Base-by-base conservation (phyloP, 495 filamentous ascomycete genomes). In the Glarea lozoyensis region DNA sequence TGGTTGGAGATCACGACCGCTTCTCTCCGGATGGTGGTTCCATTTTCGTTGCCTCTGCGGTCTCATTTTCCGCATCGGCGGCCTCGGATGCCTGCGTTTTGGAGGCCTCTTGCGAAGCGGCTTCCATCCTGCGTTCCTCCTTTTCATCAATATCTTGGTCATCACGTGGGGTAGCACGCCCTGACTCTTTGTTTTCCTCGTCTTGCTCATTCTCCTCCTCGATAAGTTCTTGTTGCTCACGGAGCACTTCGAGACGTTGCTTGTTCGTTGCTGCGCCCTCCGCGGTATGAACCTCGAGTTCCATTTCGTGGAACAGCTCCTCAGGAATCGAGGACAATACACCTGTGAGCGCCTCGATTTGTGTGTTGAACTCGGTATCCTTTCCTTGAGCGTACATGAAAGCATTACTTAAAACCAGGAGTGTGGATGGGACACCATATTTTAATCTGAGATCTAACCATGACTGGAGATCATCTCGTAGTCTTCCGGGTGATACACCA, bases 241-340 rank as follows among this genome's bases (percentile, higher is more conserved):
- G 93, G 55, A 99, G 74, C 6, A 99, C 92, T 72, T 99, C 92
- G n/a, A 99, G 78, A 57, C 92, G 83, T 68, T 99, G 92, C 71
- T 89, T 94, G 75, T 99, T 99, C 42, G 93, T 99, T 38, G 92
- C 93, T 10, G 89, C 92, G 43, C 92, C 92, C 67, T 99, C 92
- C 36, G 88, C 87, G 44, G 82, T 93, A 70, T 97, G 87, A 19
- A 97, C 89, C 69, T 97, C 93, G 22, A 99, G 82, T 63, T 99
- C 92, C 48, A 97, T 96, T 67, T 99, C 92, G 69, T 99, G 92
- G 82, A 92, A 97, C 29, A 99, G 77, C 61, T 99, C 92, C 65
- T 99, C 92, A 3, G 92, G 92, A 46, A 99, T 97, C 37, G 82
- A 87, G 20, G 84, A 88, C 22, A 99, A 72, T 12, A 99, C 92